Conservation (phyloP, 2,329 filamentous ascomycete genomes). For the Amesomyces nigricolor region DNA sequence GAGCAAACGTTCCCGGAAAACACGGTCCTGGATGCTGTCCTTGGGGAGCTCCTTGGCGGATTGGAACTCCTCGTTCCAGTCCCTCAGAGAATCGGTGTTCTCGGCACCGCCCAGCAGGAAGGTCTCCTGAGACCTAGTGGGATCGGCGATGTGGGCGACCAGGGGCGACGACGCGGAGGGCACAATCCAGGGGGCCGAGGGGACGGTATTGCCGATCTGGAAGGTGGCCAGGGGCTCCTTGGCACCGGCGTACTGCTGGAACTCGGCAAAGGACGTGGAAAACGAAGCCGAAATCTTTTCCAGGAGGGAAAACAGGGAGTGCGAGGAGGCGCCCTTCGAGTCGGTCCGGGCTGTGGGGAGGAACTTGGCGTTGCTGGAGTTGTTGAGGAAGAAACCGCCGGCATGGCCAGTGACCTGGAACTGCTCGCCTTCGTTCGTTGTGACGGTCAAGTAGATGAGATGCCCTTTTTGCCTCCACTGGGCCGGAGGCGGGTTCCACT, state of each 20-base stretch:
- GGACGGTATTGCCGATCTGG: slow-evolving; percentile 91
- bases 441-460: slow-evolving; percentile 81
- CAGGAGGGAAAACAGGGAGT: slow-evolving; percentile 81
- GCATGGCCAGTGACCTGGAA: slow-evolving; percentile 90
- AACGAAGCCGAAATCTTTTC: slow-evolving; percentile 79
- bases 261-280: slow-evolving; percentile 62
- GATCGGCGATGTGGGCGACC: slow-evolving; percentile 71
- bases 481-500: slow-evolving; percentile 95
- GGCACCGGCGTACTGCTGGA: slow-evolving; percentile 79
- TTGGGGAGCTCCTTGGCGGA: slow-evolving; percentile 91
- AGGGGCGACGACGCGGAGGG: slow-evolving; percentile 59
- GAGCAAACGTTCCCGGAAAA: slow-evolving; percentile 88
- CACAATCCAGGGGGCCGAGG: slow-evolving; percentile 87
- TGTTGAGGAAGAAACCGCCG: slow-evolving; percentile 95
- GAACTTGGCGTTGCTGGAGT: slow-evolving; percentile 90
- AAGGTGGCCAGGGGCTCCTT: slow-evolving; percentile 88
- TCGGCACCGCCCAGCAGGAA: slow-evolving; percentile 87
- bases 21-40: slow-evolving; percentile 88
- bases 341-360: slow-evolving; percentile 76
- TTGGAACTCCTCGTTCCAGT: slow-evolving; percentile 99
- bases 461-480: slow-evolving; percentile 88
- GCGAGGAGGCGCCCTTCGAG: slow-evolving; percentile 72
- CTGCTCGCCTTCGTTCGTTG: slow-evolving; percentile 91
- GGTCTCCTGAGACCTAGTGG: slow-evolving; percentile 86
- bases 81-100: slow-evolving; percentile 86